Evolutionary conservation across 257 asterid species (phyloP), one percentile per base, ranked within the genome.

Genomic region (Parsonsia alboflavescens): DNA sequence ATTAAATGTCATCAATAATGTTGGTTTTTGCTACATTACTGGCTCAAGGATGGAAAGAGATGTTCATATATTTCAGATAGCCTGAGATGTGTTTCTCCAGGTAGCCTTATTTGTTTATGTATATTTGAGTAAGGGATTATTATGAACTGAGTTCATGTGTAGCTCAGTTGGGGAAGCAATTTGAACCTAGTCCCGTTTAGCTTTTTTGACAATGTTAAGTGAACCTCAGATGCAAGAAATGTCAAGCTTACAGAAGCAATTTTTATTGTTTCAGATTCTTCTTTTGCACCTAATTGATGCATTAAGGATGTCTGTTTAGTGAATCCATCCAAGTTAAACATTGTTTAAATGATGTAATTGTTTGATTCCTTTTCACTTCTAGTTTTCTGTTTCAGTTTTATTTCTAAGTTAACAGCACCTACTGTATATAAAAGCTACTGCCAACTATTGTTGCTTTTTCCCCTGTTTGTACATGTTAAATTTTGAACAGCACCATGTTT

Each of bases 231-330:
- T 30, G 17, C 70, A 6, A 64, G 69, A 46, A 36, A 65, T 65
- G 8, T 65, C 7, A 36, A 19, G 70, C 70, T 41, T 36, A 21
- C 12, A 16, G 46, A 64, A 64, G 26, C 16, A 17, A 64, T 26
- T 33, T 64, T 36, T 36, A 36, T 17, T 19, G 26, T 69, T 45
- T 68, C 68, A 48, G 58, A 68, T 19, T 66, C 42, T 28, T 58
- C 36, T 16, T 26, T 75, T 28, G 46, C 63, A 68, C 62, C 53
- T 45, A 59, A 41, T 19, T 21, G 22, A 28, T 21, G 12, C 10
- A 30, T 57, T 63, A 6, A 57, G 70, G 53, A 45, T 48, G 41
- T 52, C 70, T 22, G 22, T 69, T 76, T 44, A 45, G 53, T 73
- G 36, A 24, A 44, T 74, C 64, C 59, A 24, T 56, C 22, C 10